Base-by-base conservation (phyloP, 495 filamentous ascomycete species). In the Pseudomonodictys pantanalensis region DNA sequence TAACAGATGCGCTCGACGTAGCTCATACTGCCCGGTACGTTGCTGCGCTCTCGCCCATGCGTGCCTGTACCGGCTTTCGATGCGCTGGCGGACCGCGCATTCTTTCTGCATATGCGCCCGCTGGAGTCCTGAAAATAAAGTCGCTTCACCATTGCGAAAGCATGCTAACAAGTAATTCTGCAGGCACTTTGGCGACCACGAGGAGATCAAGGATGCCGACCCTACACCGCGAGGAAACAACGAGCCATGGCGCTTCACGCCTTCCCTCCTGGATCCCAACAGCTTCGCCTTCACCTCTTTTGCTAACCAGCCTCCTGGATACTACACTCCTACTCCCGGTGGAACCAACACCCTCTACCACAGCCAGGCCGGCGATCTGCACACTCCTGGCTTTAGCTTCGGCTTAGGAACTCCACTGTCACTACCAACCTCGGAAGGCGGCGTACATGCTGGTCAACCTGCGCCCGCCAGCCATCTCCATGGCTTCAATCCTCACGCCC, bases 301-400 rank as follows among this genome's bases (percentile, higher is more conserved):
- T 60, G 86, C 85, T 56, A 89, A 86, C 65, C 90, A 96, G 52
- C 82, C 85, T 35, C 83, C 86, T 23, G 87, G 87, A 20, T 91
- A 95, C 72, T 96, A 95, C 70, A 92, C 89, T 0, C 92, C 92
- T 1, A 95, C 90, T 1, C 89, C 91, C 2, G 88, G 87, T 28
- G 89, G 88, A n/a, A 84, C 86, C 42, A 91, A 88, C 65, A 85
- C 87, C 2, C 69, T 90, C 42, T 95, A 89, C 60, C 91, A 93
- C 70, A 84, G 78, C 56, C 87, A 91, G 70, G 88, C 90, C 23
- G 90, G 92, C 28, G 93, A 97, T 69, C 79, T 97, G 25, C 92
- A 96, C 66, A 96, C 92, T 3, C 92, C 92, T 9, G 83, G 83
- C 18, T 78, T 90, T 52, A 68, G 66, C 3, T 79, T 89, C 66